These are phyloP conservation scores for Zygnema circumcarinatum DNA, from an alignment of 139 green algal species.

Conservation along the genomic window DNA sequence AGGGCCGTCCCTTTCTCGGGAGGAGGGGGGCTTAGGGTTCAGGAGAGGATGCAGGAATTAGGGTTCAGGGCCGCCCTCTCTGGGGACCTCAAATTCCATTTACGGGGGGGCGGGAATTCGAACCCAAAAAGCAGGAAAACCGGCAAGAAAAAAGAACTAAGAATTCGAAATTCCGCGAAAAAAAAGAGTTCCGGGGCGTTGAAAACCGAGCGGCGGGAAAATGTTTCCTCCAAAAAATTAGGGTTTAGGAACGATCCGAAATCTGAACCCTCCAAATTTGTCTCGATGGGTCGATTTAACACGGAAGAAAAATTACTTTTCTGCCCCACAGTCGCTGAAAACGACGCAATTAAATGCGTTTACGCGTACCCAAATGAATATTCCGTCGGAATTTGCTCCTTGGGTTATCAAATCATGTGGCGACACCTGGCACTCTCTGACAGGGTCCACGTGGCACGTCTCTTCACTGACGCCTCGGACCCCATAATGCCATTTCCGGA, in stretches of 20 bases:
- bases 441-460: slow-evolving; percentile 41
- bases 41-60: too few species aligned
- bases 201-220: too few species aligned
- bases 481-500: slow-evolving; percentile 40
- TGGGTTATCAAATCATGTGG: slow-evolving; percentile 71
- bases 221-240: too few species aligned
- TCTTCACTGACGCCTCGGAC: slow-evolving; percentile 68
- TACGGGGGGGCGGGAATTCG: too few species aligned
- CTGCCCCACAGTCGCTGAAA: not conserved
- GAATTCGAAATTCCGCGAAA: not conserved
- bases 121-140: too few species aligned
- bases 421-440: slow-evolving; percentile 44
- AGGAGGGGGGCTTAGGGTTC: too few species aligned
- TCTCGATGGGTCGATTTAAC: slow-evolving; percentile 32
- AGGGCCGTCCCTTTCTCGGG: too few species aligned
- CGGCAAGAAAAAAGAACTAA: too few species aligned
- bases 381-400: slow-evolving; percentile 66
- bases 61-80: too few species aligned
- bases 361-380: slow-evolving; percentile 72
- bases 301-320: slow-evolving; percentile 42
- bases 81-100: too few species aligned
- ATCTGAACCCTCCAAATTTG: too few species aligned
- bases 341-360: slow-evolving; percentile 25
- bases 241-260: too few species aligned
- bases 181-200: not conserved